Conservation (phyloP, 495 filamentous ascomycete genomes). For the Parmelia sp. region DNA sequence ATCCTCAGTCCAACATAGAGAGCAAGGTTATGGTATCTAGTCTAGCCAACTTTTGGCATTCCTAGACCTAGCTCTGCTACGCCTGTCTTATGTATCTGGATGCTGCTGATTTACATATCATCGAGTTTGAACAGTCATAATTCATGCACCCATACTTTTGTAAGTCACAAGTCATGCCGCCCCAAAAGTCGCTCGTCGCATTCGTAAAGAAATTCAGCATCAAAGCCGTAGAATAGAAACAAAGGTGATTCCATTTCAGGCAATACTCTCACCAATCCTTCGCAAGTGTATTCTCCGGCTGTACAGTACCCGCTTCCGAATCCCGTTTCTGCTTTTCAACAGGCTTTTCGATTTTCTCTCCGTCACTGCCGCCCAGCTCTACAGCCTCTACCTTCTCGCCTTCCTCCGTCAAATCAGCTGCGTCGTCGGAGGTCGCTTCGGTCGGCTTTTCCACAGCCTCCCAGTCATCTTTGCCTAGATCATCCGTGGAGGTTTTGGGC, state of each 20-base stretch:
- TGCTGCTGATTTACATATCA: not conserved
- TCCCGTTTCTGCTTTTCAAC: not conserved
- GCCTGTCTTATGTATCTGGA: not conserved
- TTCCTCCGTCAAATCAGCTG: constrained; percentile 15
- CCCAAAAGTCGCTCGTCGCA: not conserved
- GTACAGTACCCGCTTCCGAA: not conserved
- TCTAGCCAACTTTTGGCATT: no score
- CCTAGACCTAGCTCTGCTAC: no score
- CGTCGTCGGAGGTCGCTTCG: constrained; percentile 11
- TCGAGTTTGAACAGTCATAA: not conserved
- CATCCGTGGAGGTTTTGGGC: constrained; percentile 25
- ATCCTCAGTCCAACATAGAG: no score
- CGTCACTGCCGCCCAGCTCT: constrained; percentile 15
- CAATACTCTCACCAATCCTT: constrained; percentile 17
- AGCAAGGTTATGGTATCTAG: no score
- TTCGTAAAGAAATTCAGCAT: not conserved
- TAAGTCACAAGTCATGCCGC: not conserved
- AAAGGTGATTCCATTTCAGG: not conserved
- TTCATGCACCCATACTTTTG: not conserved
- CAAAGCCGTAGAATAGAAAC: not conserved
- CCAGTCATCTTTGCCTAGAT: constrained; percentile 34
- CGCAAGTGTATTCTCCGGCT: constrained; percentile 6
- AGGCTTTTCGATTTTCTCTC: constrained; percentile 19
- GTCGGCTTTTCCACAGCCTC: constrained; percentile 34
- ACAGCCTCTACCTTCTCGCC: constrained; percentile 15